Base-by-base conservation (phyloP, 225 moss, liverwort and hornwort species). In the Rhytidiadelphus loreus region DNA sequence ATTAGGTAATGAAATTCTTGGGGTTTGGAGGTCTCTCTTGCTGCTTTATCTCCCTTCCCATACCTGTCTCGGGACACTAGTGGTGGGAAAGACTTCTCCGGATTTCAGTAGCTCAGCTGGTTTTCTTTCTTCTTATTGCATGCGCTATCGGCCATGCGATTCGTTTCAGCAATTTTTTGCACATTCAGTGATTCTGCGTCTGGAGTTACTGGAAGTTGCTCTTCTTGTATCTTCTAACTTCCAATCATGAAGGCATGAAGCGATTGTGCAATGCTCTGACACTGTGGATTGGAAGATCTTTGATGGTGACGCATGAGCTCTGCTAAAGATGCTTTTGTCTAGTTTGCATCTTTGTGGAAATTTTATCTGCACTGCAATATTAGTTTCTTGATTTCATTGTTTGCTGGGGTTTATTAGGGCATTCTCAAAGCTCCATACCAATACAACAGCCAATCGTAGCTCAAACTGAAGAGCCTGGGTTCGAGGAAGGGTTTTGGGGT, bases 401-500 rank as follows among this genome's bases (percentile, higher is more conserved):
- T 83, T 87, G 52, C 74, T 59, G 87, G 83, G 76, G 50, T 77
- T 87, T 82, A 66, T 70, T 85, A 90, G 93, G 86, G 52, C 48
- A 80, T 57, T 62, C 63, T 79, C 79, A 62, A 82, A 84, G 88
- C 82, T 83, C 57, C 50, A 60, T 64, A 58, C 57, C 91, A 26
- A 23, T 57, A 13, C 89, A 91, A 74, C 90, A 80, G 65, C 82
- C 89, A 80, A 22, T 56, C 55, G 60, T 60, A 85, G 82, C 80
- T 80, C 81, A 85, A 85, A 35, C n/a, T 79, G 88, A 83, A 85
- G 91, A 83, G 74, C 83, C 86, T 78, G 90, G 68, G 85, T 32
- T 72, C 37, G 91, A 89, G 59, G 92, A 90, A 85, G 90, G 87
- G 69, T 90, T 86, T 52, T 94, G 94, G 94, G 77, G 91, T 81